A percentile compares a stretch with the other conserved stretches of the same genome.
phyloP scores from a whole-genome alignment of 1,284 basidiomycete species.

The Mycena sp. region DNA sequence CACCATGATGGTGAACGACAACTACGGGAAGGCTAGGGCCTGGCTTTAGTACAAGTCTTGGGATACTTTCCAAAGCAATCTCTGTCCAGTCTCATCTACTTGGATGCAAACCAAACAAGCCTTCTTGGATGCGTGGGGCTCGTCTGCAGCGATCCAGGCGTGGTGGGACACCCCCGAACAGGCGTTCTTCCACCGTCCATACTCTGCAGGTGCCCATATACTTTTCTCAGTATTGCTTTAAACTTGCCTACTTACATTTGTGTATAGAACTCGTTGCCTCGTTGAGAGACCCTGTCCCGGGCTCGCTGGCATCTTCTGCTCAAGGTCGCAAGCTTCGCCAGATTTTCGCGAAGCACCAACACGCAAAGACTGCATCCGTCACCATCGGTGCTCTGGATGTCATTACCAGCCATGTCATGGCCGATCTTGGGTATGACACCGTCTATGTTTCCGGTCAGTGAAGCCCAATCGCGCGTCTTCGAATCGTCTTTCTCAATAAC shows the following conservation, averaged over 20 bases:
- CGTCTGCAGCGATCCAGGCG: not conserved
- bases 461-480: not conserved
- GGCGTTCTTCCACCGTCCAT: not conserved
- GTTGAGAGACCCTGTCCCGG: not conserved
- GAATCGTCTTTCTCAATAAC: not conserved
- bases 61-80: not conserved
- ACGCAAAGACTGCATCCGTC: not conserved
- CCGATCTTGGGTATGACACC: not conserved
- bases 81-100: not conserved
- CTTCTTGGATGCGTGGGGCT: not conserved
- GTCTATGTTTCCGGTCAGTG: not conserved
- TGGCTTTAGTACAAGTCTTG: too few species aligned
- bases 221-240: not conserved
- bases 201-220: not conserved
- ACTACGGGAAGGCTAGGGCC: too few species aligned
- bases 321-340: not conserved
- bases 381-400: not conserved
- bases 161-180: not conserved
- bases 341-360: not conserved
- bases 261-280: not conserved
- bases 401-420: not conserved
- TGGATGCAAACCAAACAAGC: not conserved
- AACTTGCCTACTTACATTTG: not conserved
- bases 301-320: not conserved
- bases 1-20: too few species aligned